phyloP scores from a whole-genome alignment of 192 early-diverging fungal genomes.

The Linnemannia schmuckeri region DNA sequence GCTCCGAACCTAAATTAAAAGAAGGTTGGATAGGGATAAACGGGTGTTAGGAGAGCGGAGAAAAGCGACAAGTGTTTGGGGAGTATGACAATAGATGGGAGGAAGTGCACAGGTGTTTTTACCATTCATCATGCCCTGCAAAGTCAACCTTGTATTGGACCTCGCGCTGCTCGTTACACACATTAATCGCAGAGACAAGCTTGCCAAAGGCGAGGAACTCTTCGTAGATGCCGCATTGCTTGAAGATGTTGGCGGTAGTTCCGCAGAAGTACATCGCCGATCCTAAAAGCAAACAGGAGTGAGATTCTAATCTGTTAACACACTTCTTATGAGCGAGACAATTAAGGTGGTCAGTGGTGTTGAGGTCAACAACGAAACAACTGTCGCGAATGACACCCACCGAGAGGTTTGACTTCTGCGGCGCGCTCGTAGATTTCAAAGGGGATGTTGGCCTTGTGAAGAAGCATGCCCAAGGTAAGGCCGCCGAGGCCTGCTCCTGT shows the following conservation, averaged over 20 bases:
- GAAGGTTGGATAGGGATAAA: too few species aligned
- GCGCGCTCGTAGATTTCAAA: conserved; percentile 11
- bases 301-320: background rate
- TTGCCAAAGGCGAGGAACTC: background rate
- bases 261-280: background rate
- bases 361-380: too few species aligned
- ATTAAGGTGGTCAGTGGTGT: too few species aligned
- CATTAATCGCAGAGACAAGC: background rate
- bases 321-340: too few species aligned
- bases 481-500: conserved; percentile 13
- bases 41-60: background rate
- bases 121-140: background rate
- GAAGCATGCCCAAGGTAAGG: conserved; percentile 2
- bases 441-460: background rate
- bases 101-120: background rate
- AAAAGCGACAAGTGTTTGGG: background rate
- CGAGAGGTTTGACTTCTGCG: conserved; percentile 1
- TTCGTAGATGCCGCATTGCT: conserved; percentile 6
- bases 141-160: background rate
- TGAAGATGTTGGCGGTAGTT: background rate
- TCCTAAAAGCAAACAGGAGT: background rate
- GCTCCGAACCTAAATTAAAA: background rate
- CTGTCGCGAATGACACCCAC: background rate
- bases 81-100: too few species aligned
- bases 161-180: conserved; percentile 2